Percentiles rank a stretch among this genome's conserved stretches.
phyloP scores from a whole-genome alignment of 345 rosid species.

The Camelina sativa region DNA sequence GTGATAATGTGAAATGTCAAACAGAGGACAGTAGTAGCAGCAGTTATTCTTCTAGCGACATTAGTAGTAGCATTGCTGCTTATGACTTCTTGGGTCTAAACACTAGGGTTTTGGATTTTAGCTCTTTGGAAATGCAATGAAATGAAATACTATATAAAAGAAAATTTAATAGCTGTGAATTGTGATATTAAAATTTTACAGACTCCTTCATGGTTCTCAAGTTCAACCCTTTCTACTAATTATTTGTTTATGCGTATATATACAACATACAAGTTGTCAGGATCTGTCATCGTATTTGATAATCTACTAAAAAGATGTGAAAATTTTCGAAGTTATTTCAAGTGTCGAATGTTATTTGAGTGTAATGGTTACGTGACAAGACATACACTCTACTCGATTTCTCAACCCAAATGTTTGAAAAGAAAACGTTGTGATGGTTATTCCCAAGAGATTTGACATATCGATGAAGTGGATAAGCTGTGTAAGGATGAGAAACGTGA shows the following conservation, averaged over 20 bases:
- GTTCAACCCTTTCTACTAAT: too few relatives aligned
- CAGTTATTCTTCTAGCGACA: slow-evolving; percentile 41
- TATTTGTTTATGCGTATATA: too few relatives aligned
- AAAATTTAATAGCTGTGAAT: slow-evolving; percentile 29
- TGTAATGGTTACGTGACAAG: background rate
- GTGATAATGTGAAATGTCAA: slow-evolving; percentile 37
- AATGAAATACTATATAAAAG: background rate
- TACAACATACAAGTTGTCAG: too few relatives aligned
- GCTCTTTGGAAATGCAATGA: slow-evolving; percentile 68
- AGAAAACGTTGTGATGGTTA: background rate
- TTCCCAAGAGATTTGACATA: slow-evolving; percentile 34
- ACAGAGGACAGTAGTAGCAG: slow-evolving; percentile 37
- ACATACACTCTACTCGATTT: background rate
- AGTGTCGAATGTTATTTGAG: background rate
- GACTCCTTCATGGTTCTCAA: too few relatives aligned
- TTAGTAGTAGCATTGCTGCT: slow-evolving; percentile 48
- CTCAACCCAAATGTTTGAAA: slow-evolving; percentile 20
- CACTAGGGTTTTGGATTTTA: slow-evolving; percentile 64
- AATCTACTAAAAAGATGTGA: background rate
- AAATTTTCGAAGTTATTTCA: background rate
- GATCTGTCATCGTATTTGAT: background rate
- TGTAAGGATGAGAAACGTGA: slow-evolving; percentile 67
- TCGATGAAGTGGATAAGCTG: slow-evolving; percentile 55
- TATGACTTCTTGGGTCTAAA: slow-evolving; percentile 87
- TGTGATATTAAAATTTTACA: background rate